These are phyloP conservation scores for Diaporthe vaccinii DNA, from an alignment of 2,329 filamentous ascomycete genomes.

Conservation along the genomic window DNA sequence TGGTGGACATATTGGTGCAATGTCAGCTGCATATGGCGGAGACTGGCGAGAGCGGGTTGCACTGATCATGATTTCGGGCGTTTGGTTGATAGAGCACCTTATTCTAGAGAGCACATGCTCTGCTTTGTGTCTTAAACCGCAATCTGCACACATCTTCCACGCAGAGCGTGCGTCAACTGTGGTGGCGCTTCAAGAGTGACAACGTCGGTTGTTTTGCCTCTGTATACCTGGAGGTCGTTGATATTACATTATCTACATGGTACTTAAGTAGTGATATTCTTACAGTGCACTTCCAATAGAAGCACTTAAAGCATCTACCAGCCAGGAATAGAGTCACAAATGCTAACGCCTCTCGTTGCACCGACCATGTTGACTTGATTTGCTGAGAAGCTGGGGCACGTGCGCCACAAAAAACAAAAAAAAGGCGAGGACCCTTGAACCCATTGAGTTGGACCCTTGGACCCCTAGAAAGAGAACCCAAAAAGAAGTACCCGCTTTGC, in stretches of 20 bases:
- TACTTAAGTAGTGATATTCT: no score
- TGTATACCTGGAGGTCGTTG: neutral
- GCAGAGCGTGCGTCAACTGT: neutral
- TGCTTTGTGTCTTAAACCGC: neutral
- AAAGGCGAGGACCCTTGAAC: neutral
- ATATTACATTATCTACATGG: no score
- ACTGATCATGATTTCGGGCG: neutral
- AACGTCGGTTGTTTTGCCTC: neutral
- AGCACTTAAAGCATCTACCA: no score
- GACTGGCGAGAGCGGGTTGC: conserved; percentile 50
- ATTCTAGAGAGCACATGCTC: conserved; percentile 7
- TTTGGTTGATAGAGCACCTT: conserved; percentile 6
- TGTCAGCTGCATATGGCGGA: conserved; percentile 67
- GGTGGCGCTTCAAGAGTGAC: neutral
- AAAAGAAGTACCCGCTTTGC: neutral
- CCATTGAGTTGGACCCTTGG: conserved; percentile 8
- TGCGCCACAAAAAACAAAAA: neutral
- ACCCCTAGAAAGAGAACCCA: conserved; percentile 10
- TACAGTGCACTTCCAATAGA: no score
- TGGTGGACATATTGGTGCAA: conserved; percentile 70
- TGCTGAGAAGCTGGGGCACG: no score
- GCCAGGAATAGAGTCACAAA: no score
- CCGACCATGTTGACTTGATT: no score
- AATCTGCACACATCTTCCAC: neutral
- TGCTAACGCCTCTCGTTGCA: no score